Base-by-base conservation (phyloP, 2,329 filamentous ascomycete species). In the Alternaria arborescens region DNA sequence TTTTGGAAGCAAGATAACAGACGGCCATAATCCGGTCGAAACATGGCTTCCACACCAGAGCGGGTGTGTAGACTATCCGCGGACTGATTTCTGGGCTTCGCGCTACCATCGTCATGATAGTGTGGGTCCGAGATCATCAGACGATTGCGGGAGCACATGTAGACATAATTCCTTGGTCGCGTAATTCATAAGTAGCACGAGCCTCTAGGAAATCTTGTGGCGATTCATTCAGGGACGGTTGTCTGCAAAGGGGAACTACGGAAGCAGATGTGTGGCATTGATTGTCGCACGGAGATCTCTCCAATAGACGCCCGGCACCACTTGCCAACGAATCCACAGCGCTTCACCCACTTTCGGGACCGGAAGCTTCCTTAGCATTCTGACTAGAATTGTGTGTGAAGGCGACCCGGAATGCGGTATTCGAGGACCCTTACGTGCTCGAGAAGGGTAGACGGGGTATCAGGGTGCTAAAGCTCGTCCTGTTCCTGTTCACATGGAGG, bases 261-360 rank as follows among this genome's bases (percentile, higher is more conserved):
- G 47, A 61, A 54, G 62, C 59, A 48, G 57, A 61, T 68, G 70
- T 74, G 71, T 74, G 67, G 70, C 56, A 68, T 71, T 70, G 66
- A 66, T 66, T 63, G 72, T 72, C 65, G 67, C 72, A 73, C 73
- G 69, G 70, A 70, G 65, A 67, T 71, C 64, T 70, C 68, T 70
- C 64, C 67, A 68, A 69, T 75, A 75, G 72, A 75, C 73, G 74
- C 74, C 71, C 73, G 68, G 65, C 61, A 66, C 64, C 66, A 65
- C 52, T 64, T 70, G 69, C 69, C 73, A 73, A 71, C 67, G 68
- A 70, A 72, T 64, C 64, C 66, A 59, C 70, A 74, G 71, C 74
- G 73, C 72, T 73, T 73, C 71, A 58, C 52, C 54, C 56, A 61
- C 62, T 52, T 58, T 68, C 67, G 62, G 64, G 64, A 43, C 58